Evolutionary conservation across 768 basidiomycete genomes (phyloP).

Genomic region (Rhizopogon sp.): DNA sequence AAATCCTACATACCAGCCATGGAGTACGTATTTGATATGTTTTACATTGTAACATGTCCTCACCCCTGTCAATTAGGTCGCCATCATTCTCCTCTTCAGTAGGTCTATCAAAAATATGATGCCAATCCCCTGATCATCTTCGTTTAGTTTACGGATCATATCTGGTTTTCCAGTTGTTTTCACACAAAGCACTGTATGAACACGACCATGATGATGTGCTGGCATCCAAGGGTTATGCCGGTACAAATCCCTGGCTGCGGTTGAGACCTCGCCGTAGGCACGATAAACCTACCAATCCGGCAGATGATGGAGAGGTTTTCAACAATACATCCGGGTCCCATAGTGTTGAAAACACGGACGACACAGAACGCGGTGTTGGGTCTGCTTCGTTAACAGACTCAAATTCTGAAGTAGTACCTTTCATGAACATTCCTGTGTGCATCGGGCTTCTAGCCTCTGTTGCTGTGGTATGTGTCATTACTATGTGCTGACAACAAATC

Average conservation of each 20-base stretch:
- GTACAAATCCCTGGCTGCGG: constrained; percentile 29
- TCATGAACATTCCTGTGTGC: constrained; percentile 52
- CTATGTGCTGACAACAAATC: neutral
- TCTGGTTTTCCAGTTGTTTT: constrained; percentile 75
- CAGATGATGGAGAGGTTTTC: neutral
- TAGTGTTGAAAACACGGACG: neutral
- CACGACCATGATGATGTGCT: constrained; percentile 33
- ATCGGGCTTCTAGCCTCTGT: constrained; percentile 49
- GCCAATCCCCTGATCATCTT: neutral
- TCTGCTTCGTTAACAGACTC: constrained; percentile 1
- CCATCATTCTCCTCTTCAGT: constrained; percentile 77
- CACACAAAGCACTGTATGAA: constrained; percentile 69
- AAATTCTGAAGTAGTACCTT: constrained; percentile 33
- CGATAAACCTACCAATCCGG: neutral
- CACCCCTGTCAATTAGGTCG: constrained; percentile 41
- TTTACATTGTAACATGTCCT: neutral
- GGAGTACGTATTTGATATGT: constrained; percentile 45
- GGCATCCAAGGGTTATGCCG: constrained; percentile 35
- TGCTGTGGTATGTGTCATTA: constrained; percentile 48
- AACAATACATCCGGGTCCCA: neutral
- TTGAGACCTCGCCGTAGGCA: neutral
- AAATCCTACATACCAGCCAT: constrained; percentile 69
- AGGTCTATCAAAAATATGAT: constrained; percentile 17
- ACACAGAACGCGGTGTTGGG: constrained; percentile 6
- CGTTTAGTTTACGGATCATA: constrained; percentile 67